phyloP scores from a whole-genome alignment of 306 rosid species.

The Quercus robur region DNA sequence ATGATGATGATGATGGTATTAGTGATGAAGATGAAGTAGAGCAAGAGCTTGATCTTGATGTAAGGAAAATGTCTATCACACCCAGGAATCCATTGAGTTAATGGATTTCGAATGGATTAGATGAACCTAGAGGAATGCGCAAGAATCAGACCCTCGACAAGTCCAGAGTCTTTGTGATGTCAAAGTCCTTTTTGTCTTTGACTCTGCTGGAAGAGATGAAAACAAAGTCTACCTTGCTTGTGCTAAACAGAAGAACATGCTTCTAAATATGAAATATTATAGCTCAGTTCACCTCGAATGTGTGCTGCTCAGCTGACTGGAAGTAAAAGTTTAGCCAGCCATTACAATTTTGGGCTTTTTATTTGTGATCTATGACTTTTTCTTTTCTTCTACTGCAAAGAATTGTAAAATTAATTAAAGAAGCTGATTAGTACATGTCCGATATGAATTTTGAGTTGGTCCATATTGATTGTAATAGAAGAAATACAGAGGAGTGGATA shows the following conservation, averaged over 20 bases:
- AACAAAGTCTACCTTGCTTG: neutral
- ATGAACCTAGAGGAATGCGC: neutral
- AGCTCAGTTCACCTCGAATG: neutral
- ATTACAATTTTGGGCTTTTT: neutral
- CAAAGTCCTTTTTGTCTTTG: neutral
- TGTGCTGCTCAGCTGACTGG: neutral
- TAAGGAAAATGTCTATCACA: slow-evolving; percentile 5
- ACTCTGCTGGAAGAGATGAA: neutral
- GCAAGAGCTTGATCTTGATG: neutral
- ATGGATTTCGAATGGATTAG: neutral
- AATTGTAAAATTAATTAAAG: neutral
- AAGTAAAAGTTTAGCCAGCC: neutral
- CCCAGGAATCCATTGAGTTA: neutral
- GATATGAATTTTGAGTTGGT: neutral
- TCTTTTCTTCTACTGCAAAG: neutral
- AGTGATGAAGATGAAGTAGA: slow-evolving; percentile 42
- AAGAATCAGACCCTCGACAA: slow-evolving; percentile 4
- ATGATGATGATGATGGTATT: slow-evolving; percentile 34
- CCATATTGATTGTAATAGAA: neutral
- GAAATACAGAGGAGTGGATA: neutral
- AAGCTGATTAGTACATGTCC: neutral
- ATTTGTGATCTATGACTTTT: neutral
- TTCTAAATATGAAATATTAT: too few relatives aligned
- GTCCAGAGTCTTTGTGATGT: neutral
- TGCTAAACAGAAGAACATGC: neutral